Base-by-base conservation (phyloP, 2,329 filamentous ascomycete genomes). In the Pseudogymnoascus sp. region DNA sequence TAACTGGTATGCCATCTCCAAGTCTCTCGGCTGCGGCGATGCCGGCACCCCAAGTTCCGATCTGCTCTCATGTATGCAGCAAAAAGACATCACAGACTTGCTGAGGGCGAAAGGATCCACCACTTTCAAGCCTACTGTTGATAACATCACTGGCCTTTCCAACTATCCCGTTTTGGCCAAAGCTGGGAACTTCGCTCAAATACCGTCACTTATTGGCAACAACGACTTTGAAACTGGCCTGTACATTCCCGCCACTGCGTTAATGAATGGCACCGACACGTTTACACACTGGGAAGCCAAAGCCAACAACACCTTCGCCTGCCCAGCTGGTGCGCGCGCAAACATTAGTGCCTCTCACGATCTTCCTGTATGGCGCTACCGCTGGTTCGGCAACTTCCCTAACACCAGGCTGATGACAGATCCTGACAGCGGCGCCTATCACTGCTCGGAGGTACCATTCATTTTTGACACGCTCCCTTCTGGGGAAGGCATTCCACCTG, bases 331-430 rank as follows among this genome's bases (percentile, higher is more conserved):
- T 6, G 23, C 58, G 60, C 35, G 61, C 41, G 61, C 67, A 61
- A 63, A 67, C 59, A 35, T 61, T 48, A 60, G 63, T 45, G 30
- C 66, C 35, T 15, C 64, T 35, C 59, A 58, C n/a, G 62, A 63
- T 3, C 66, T 68, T 30, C 69, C 70, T 2, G 70, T 69, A 5
- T 73, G 70, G 70, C 65, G 71, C 41, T 73, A 72, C 60, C 65
- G 69, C 28, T 73, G 67, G 59, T 65, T 67, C 26, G 70, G 67
- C 13, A 59, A 66, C 15, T 72, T 68, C 37, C 68, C 69, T 2
- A 70, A 72, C 38, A 64, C 67, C 41, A 63, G 62, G 8, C 61
- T 71, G 15, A 65, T 61, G 33, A 65, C 64, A 1, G 30, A 34
- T 34, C 30, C 30, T 13, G 62, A 67, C 15, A 66, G 64, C 19